Base-by-base conservation (phyloP, 2,329 filamentous ascomycete genomes). In the Epichloe amarillans region DNA sequence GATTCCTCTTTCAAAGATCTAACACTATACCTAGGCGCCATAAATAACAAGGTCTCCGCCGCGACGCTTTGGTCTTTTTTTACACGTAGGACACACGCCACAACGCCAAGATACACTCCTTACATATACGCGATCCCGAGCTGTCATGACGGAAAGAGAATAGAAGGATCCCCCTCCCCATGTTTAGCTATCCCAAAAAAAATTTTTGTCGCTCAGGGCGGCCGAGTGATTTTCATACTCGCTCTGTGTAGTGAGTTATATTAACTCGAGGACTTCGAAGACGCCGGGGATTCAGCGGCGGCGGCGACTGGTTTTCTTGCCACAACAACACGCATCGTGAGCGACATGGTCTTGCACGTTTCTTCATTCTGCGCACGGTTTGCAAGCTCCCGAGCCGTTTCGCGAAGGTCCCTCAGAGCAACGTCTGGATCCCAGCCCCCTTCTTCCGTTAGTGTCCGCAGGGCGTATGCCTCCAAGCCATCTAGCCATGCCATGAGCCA, bases 401-500 rank as follows among this genome's bases (percentile, higher is more conserved):
- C 57, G 50, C 74, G 70, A 57, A 75, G 77, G 23, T 69, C 64
- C 30, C 62, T 61, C 45, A 72, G 70, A 52, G 74, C 75, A 36
- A 71, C 64, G 1, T 75, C 69, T 0, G 72, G 63, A 21, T 73
- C 69, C 75, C 76, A 80, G 7, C 66, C 72, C 72, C 64, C 77
- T 71, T 76, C 66, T 55, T 69, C 71, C 1, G 75, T 80, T 51
- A 80, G 65, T 11, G 74, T 66, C 36, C 77, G 69, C 54, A 80
- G 59, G 40, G 65, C 70, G 35, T 64, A 60, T 11, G 75, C 69
- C 59, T 79, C 76, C 33, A 77, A 59, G 3, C 70, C 69, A 50
- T 77, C 74, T 35, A 79, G 63, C 52, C 73, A 69, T 2, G 70
- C 68, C 23, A 78, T 70, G 35, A 79, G 65, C 74, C 74, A 79